Base-by-base conservation (phyloP, 2,329 filamentous ascomycete genomes). In the Penicillium verrucosum region DNA sequence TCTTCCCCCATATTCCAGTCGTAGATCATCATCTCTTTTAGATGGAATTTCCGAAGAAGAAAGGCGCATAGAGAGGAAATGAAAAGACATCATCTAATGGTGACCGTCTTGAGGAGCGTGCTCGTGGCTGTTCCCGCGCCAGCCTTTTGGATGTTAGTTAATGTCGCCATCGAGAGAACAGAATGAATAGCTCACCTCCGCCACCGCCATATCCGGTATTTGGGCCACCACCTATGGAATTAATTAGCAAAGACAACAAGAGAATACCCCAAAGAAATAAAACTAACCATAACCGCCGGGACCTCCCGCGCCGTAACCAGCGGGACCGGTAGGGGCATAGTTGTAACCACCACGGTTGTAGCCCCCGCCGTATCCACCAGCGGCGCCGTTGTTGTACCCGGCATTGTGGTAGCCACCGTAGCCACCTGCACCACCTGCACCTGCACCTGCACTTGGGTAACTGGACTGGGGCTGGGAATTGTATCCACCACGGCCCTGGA, bases 401-500 rank as follows among this genome's bases (percentile, higher is more conserved):
- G 59, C 58, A 47, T 52, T 54, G 21, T 57, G 45, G 38, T 57
- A 59, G n/a, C 60, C 62, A 60, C 64, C 54, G 34, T 64, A 65
- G 32, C 76, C 74, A 44, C 71, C 72, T 58, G 80, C 68, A 60
- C 68, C 74, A 46, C 71, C 29, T 30, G 29, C 29, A 29, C 27
- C 27, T 29, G 27, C 72, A 59, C 80, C 68, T 60, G 68, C 74
- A 47, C 71, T 67, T 60, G 70, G 68, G 55, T 64, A 65, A 27
- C 70, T 70, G 49, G 72, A 66, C 53, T 72, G 68, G 21, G 74
- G 74, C 34, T 63, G 60, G 54, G 73, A 72, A 62, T 77, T 76
- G 64, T 79, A 78, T 59, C 77, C 77, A 62, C 78, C 73, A 54
- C 78, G 76, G 50, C 75, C 75, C 53, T 74, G 72, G 68, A 72